Evolutionary conservation across 2,329 filamentous ascomycete species (phyloP), one percentile per base, ranked within the genome.

Genomic region (Microdochium bolleyi): DNA sequence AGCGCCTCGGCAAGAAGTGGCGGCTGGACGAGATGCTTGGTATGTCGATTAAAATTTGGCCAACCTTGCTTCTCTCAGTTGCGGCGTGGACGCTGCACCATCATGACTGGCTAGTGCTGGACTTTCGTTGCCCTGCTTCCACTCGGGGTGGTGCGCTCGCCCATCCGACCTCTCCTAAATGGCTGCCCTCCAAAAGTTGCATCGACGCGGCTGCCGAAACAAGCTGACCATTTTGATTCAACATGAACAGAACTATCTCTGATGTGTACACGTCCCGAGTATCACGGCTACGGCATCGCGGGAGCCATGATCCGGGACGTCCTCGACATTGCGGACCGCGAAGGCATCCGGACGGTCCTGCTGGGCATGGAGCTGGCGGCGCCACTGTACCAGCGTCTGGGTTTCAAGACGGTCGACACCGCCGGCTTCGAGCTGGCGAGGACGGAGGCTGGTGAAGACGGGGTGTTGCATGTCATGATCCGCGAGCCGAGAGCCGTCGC

Each of bases 221-320:
- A n/a, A n/a, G 21, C 19, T 38, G n/a, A 32, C 48, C 50, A 24
- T 48, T 34, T 34, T 16, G 16, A 16, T 34, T 9, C 30, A 7
- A 21, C 16, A 46, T 46, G 19, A 16, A 38, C 41, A 46, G 41
- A 46, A 24, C 41, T 46, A 13, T 46, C 41, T 27, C 24, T 51
- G 9, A 19, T 49, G 37, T 49, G 14, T 11, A 46, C 41, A 22
- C 41, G 41, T 11, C 59, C 57, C 2, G 56, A 52, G 19, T 60
- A 62, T 53, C 61, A 60, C 34, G 57, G 62, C 37, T 59, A 57
- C 21, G 63, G 62, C 24, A 52, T 65, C 53, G 63, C 52, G 49
- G 37, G 60, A 19, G 58, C 60, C 10, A 51, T 64, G 1, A 51
- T 64, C n/a, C 30, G 48, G 9, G 38, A 48, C 37, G 59, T 61